Base-by-base conservation (phyloP, 768 basidiomycete genomes). In the Sarcomyxa edulis region DNA sequence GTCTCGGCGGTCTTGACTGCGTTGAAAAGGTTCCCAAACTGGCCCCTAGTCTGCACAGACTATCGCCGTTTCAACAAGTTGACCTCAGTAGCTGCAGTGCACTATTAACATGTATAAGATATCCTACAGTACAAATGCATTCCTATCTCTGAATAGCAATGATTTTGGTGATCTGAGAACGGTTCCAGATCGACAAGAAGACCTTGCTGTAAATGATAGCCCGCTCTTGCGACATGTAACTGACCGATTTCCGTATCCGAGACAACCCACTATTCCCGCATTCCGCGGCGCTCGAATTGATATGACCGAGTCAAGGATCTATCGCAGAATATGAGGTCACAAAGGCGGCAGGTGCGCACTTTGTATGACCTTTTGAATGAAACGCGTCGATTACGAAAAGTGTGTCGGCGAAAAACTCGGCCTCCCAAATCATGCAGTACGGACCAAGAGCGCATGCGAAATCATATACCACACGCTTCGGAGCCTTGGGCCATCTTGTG, bases 201-300 rank as follows among this genome's bases (percentile, higher is more conserved):
- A 53, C 45, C 33, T 49, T 53, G 1, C 45, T 54, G 34, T 56
- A 60, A 3, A 50, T 26, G 9, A 62, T 53, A 0, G 54, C 55
- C 12, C 51, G 31, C 3, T 50, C 44, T 27, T 62, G 51, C 8
- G 30, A 35, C 60, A 62, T 60, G 35, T 56, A 60, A 37, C 53
- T 56, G 1, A 60, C 51, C 3, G 48, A 44, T 32, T 62, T 62
- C 3, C 58, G 37, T 21, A 61, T 61, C 0, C 53, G 38, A 0
- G 21, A 18, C 6, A 61, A 28, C 3, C 53, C 52, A 3, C 50
- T 39, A 35, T 63, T 63, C 21, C 60, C 58, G 33, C 57, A 59
- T 39, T 63, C 58, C 5, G 50, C 60, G 1, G 60, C 53, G 32
- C 61, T 63, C 6, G 51, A 53, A 42, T 63, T 63, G 14, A 59